Evolutionary conservation across 345 rosid species (phyloP), one percentile per base, ranked within the genome.

Genomic region (Limnanthes douglasii): DNA sequence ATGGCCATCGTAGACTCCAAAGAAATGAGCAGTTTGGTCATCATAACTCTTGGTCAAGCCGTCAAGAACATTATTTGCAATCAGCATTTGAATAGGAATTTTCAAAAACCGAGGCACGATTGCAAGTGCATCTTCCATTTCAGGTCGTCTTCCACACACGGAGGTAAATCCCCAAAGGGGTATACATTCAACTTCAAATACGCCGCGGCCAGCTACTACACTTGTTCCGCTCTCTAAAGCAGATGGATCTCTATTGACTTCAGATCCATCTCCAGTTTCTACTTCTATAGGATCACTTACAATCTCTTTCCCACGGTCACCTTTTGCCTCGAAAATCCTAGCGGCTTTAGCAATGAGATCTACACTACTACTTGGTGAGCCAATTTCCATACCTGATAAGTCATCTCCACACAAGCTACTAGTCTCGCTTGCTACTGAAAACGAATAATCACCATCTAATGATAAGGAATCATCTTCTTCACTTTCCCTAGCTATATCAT

Each of bases 1-100:
- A 34, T 90, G 98, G 36, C 98, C 98, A 70, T 90, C 98, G 58
- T 90, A 90, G 32, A 80, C 95, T 35, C 94, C 95, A 10, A 80
- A 84, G 49, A 84, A 77, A 57, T 90, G 95, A 49, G 79, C 75
- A 3, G 72, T 72, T 63, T 80, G 92, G 39, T 56, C 60, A 35
- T 68, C 29, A 35, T 68, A 70, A 39, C 45, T 45, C 54, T 56
- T 57, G 57, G 59, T 59, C 59, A 64, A 37, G 43, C 76, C 77
- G 56, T 80, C 78, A 52, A 66, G 59, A 10, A 65, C 31, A 5
- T 28, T 55, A 31, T 74, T 68, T 1, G 65, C 75, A 52, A 77
- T 58, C 11, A 84, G 69, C 95, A 90, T 68, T 55, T 74, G 66
- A 37, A 90, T 65, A 5, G 95, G 95, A 39, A 84, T 30, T 45